Conservation (phyloP, 331 rosid species). For the Phaseolus coccineus region DNA sequence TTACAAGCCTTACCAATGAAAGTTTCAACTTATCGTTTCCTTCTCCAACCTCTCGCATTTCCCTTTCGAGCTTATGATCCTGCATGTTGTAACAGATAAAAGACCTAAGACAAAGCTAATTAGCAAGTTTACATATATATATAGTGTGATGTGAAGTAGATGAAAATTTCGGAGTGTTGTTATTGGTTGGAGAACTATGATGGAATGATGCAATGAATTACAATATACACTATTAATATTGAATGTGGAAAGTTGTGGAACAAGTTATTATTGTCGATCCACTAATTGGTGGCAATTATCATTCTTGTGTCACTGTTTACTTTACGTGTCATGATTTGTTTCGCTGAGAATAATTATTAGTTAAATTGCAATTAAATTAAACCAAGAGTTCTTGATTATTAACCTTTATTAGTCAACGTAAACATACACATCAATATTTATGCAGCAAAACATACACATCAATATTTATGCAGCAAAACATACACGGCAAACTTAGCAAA, state of each 20-base stretch:
- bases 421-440: not conserved
- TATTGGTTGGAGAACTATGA: not conserved
- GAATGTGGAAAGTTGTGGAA: not conserved
- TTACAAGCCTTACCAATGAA: slow-evolving; percentile 3
- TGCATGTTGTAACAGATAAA: slow-evolving; percentile 3
- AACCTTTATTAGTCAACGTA: not conserved
- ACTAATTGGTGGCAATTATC: not conserved
- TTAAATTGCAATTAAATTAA: not conserved
- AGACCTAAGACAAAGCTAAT: not conserved
- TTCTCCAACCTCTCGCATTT: slow-evolving; percentile 11
- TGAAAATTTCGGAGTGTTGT: not conserved
- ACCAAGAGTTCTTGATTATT: not conserved
- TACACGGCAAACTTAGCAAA: not conserved
- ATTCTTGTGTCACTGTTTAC: not conserved
- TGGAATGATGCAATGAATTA: slow-evolving; percentile 11
- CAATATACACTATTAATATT: not conserved
- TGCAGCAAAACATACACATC: too few species aligned
- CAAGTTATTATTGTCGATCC: not conserved
- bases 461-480: not conserved
- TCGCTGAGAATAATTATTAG: not conserved
- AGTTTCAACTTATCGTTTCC: not conserved
- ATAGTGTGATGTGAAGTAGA: not conserved
- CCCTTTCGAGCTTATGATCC: slow-evolving; percentile 3
- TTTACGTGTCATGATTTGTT: not conserved
- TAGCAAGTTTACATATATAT: not conserved